Percentiles rank a stretch among this genome's conserved stretches.
phyloP scores from a whole-genome alignment of 2,329 filamentous ascomycete genomes.

The Fusarium aywerte region DNA sequence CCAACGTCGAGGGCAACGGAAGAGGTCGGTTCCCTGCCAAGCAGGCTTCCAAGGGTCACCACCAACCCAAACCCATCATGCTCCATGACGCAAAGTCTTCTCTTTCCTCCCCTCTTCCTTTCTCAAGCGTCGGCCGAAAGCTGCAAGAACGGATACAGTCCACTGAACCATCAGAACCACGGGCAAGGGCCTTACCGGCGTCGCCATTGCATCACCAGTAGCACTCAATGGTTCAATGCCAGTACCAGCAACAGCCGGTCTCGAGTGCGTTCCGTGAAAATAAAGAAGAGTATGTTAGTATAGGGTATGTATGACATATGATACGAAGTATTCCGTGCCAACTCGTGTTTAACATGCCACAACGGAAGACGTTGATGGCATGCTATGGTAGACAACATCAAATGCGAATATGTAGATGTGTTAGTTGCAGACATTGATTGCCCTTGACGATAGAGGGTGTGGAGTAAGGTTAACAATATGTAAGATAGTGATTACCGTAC shows the following conservation, averaged over 20 bases:
- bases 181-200: conserved; percentile 7
- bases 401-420: neutral
- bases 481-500: conserved; percentile 5
- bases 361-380: neutral
- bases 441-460: conserved; percentile 7
- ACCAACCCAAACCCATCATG: conserved; percentile 24
- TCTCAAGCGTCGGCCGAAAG: conserved; percentile 25
- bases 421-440: neutral
- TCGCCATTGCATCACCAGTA: conserved; percentile 42
- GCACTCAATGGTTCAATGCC: conserved; percentile 12
- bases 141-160: conserved; percentile 26
- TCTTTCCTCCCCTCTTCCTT: conserved; percentile 1
- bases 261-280: neutral
- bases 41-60: conserved; percentile 41
- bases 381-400: neutral
- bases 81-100: conserved; percentile 42
- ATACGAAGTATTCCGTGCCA: conserved; percentile 3
- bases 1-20: neutral
- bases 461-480: neutral
- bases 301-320: neutral
- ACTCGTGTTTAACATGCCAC: neutral
- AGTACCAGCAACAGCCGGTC: neutral
- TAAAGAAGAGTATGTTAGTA: neutral
- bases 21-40: conserved; percentile 18
- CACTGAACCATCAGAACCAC: conserved; percentile 21